A percentile compares a stretch with the other conserved stretches of the same genome.
phyloP scores from a whole-genome alignment of 1,284 basidiomycete genomes.

The Omphalotus olearius region DNA sequence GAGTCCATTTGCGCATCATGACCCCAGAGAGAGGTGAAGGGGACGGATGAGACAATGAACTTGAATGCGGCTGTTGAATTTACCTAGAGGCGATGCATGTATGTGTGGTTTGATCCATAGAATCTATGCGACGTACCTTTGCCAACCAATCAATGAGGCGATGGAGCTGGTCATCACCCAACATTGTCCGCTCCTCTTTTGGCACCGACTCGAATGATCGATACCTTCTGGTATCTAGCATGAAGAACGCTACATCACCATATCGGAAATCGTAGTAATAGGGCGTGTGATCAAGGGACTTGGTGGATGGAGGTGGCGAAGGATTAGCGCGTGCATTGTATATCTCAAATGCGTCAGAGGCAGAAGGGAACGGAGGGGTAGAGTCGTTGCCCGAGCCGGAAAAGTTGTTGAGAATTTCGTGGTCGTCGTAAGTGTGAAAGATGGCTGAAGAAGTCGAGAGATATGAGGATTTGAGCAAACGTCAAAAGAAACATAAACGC shows the following conservation, averaged over 20 bases:
- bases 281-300: conserved; percentile 19
- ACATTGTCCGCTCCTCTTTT: conserved; percentile 58
- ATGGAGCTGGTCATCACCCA: conserved; percentile 65
- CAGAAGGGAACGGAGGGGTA: conserved; percentile 52
- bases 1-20: conserved; percentile 64
- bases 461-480: background rate
- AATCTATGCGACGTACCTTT: conserved; percentile 35
- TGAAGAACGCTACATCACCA: conserved; percentile 75
- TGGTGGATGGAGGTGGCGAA: conserved; percentile 45
- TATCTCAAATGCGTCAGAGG: conserved; percentile 58
- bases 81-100: conserved; percentile 34
- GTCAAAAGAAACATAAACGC: conserved; percentile 25
- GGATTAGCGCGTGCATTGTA: conserved; percentile 66
- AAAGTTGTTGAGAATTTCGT: conserved; percentile 71
- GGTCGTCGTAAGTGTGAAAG: conserved; percentile 63
- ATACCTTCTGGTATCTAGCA: conserved; percentile 72
- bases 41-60: conserved; percentile 76
- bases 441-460: conserved; percentile 38
- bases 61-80: conserved; percentile 80
- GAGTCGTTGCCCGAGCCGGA: conserved; percentile 52
- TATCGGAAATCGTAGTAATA: conserved; percentile 67
- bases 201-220: conserved; percentile 44
- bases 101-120: background rate
- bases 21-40: conserved; percentile 76
- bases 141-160: conserved; percentile 66